Evolutionary conservation across 2,329 filamentous ascomycete genomes (phyloP).

Genomic region (Drechslerella coelobrocha): DNA sequence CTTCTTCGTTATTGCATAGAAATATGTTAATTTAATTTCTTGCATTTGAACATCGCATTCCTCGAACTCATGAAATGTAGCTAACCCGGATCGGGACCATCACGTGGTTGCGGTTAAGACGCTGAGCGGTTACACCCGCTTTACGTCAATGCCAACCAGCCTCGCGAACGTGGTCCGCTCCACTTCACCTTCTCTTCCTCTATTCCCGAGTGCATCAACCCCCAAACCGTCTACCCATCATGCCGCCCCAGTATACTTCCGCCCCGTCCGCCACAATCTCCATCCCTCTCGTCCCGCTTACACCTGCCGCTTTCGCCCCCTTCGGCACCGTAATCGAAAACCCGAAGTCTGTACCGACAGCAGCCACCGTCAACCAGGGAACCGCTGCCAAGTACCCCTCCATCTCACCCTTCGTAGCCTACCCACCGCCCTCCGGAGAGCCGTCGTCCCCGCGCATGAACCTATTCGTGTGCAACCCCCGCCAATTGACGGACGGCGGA

Average conservation of each 20-base stretch:
- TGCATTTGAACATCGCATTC: no score
- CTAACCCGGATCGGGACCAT: no score
- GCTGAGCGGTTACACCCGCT: no score
- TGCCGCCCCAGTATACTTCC: conserved; percentile 39
- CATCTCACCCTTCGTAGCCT: conserved; percentile 76
- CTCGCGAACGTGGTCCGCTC: no score
- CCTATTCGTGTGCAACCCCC: conserved; percentile 84
- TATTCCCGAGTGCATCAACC: no score
- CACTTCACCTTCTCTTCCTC: no score
- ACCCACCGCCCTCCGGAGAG: conserved; percentile 65
- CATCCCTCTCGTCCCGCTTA: conserved; percentile 71
- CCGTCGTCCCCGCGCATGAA: conserved; percentile 73
- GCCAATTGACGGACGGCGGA: conserved; percentile 60
- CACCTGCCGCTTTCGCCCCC: conserved; percentile 70
- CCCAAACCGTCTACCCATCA: no score
- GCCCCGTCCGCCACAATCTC: conserved; percentile 29
- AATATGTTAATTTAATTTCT: no score
- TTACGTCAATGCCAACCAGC: no score
- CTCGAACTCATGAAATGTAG: no score
- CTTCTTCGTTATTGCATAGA: no score
- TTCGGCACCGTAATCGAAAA: conserved; percentile 87
- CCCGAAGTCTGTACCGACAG: conserved; percentile 61
- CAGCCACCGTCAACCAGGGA: conserved; percentile 78
- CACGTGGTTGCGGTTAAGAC: no score
- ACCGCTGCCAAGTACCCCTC: conserved; percentile 84